Evolutionary conservation across 1,284 basidiomycete genomes (phyloP), one percentile per base, ranked within the genome.

Genomic region (Ganoderma boninense): DNA sequence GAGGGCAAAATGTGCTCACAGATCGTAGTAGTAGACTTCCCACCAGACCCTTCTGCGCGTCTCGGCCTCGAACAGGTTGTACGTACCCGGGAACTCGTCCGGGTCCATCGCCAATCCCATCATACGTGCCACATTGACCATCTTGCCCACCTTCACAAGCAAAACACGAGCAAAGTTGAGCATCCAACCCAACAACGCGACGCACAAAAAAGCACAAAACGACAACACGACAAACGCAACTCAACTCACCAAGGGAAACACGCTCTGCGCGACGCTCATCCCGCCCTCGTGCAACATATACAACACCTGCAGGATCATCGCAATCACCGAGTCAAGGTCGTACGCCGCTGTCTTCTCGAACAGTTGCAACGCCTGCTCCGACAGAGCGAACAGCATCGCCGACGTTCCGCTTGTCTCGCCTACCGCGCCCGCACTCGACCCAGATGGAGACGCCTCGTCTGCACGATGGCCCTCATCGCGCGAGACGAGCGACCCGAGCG

Each of bases 11-110:
- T n/a, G n/a, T 6, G 86, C 90, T 77, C 77, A 93, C 92, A 89
- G 79, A 77, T 94, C 92, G 77, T 89, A 92, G 78, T 87, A 92
- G 77, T 88, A 86, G 13, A 92, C 83, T 69, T 92, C 90, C 92
- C 92, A 94, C 91, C 92, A 93, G 2, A 92, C 78, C 75, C 89
- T 82, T 70, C 89, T 82, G 72, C 89, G 84, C 74, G 85, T 84
- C 77, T 92, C 91, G 35, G 87, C 86, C 69, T 90, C 87, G 67
- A 87, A 88, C 14, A 83, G 77, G 59, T 73, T 80, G 71, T 79
- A 87, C 72, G 73, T 82, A 77, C 77, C 84, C 1, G 83, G 79
- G 67, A 83, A 85, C 69, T 87, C 86, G 69, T 90, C 89, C 0
- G 90, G 89, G 75, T 93, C 92, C 42, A 82, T 81, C 16, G 84